Evolutionary conservation across 331 rosid species (phyloP).

Genomic region (Quercus lobata): DNA sequence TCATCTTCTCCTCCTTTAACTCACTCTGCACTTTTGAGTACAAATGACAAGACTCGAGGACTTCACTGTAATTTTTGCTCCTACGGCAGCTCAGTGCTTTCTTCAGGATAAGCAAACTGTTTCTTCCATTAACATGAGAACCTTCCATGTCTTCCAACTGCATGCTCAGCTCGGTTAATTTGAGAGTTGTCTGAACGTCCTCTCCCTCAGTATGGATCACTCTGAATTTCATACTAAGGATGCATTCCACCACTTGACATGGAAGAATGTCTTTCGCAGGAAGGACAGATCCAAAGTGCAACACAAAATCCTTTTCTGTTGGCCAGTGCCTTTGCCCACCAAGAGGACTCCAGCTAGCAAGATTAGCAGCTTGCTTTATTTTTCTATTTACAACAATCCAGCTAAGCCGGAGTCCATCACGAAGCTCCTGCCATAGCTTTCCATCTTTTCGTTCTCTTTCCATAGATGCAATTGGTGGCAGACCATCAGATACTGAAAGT

Average conservation of each 20-base stretch:
- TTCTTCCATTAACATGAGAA: conserved; percentile 69
- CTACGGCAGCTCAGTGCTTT: conserved; percentile 69
- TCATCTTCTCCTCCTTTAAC: conserved; percentile 86
- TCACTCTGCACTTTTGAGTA: conserved; percentile 71
- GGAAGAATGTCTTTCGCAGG: conserved; percentile 80
- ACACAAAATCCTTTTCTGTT: conserved; percentile 72
- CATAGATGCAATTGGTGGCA: conserved; percentile 66
- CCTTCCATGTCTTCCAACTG: conserved; percentile 91
- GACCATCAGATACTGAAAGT: conserved; percentile 72
- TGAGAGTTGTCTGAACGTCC: conserved; percentile 51
- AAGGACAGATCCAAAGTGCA: conserved; percentile 79
- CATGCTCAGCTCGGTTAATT: conserved; percentile 79
- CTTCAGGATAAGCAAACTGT: conserved; percentile 77
- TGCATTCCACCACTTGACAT: conserved; percentile 75
- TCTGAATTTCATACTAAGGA: conserved; percentile 78
- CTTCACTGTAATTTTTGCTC: conserved; percentile 70
- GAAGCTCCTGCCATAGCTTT: conserved; percentile 77
- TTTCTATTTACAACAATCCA: conserved; percentile 80
- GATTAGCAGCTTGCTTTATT: conserved; percentile 80
- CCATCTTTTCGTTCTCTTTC: conserved; percentile 85
- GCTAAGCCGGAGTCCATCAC: conserved; percentile 72
- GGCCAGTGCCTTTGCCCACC: conserved; percentile 97
- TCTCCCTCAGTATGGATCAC: conserved; percentile 56
- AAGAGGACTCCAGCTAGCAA: conserved; percentile 88
- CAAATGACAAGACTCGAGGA: conserved; percentile 66